Conservation (phyloP, 108 stramenopile genomes). For the Mediolabrus comicus region DNA sequence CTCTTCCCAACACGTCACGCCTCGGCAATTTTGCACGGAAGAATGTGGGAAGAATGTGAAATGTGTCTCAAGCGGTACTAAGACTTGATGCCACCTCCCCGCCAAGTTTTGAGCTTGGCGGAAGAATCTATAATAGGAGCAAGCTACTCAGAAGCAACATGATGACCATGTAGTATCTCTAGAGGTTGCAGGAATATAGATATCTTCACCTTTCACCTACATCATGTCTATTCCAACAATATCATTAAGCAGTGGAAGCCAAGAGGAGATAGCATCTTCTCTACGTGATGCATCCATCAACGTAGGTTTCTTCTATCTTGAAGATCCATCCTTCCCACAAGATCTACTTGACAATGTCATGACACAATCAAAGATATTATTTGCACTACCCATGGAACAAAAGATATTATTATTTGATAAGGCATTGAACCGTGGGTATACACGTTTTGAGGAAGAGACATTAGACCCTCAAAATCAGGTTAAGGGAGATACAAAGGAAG, state of each 20-base stretch:
- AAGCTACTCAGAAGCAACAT: no score
- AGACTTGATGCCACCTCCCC: no score
- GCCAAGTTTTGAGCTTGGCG: no score
- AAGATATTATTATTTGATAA: slow-evolving; percentile 48
- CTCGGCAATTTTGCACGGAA: no score
- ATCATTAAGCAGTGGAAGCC: not conserved
- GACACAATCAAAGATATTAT: slow-evolving; percentile 42
- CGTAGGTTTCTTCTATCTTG: slow-evolving; percentile 23
- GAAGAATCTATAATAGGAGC: no score
- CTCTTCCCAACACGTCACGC: no score
- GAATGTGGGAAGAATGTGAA: no score
- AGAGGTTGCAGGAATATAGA: no score
- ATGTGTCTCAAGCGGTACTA: no score
- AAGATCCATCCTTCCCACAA: slow-evolving; percentile 11
- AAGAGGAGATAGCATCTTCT: slow-evolving; percentile 1
- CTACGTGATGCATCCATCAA: slow-evolving; percentile 20
- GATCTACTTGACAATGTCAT: slow-evolving; percentile 1
- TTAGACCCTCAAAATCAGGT: slow-evolving; percentile 41
- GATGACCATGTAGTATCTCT: no score
- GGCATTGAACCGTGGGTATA: slow-evolving; percentile 57
- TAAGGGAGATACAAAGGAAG: slow-evolving; percentile 74
- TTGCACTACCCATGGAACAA: slow-evolving; percentile 40
- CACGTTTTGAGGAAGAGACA: slow-evolving; percentile 64
- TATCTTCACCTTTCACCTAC: no score
- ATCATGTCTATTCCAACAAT: slow-evolving; percentile 17